Evolutionary conservation across 306 rosid genomes (phyloP), one percentile per base, ranked within the genome.

Genomic region (Carpinus fangiana): DNA sequence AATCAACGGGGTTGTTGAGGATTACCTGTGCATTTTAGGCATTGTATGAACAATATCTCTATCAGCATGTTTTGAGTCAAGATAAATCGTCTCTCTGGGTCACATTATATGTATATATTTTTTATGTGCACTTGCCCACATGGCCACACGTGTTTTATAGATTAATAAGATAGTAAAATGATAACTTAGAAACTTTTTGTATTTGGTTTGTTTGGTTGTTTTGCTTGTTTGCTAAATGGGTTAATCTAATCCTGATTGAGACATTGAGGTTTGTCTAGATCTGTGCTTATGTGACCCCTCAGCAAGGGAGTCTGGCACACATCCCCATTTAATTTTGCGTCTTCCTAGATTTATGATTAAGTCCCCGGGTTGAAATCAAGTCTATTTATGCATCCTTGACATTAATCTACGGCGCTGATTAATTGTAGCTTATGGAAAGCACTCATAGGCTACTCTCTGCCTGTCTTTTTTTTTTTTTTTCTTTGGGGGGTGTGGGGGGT

Each of bases 371-470:
- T 8, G 41, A 61, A 61, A 9, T 41, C 14, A 2, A 9, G 12
- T 48, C 12, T 10, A 17, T 9, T 23, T 59, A 59, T 59, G 13
- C 3, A 59, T 59, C 65, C 65, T 21, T 26, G 8, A 59, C 65
- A 57, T 21, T 57, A 23, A 57, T 21, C 64, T 21, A 59, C 2
- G 34, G 68, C 10, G 4, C 41, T 10, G 34, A 36, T 36, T 36
- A 36, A 36, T 36, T 36, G 41, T 36, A 36, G 43, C 43, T 38
- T 38, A 38, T 5, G 13, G 12, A 21, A 36, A 23, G 26, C 20
- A 41, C 26, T 36, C 72, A 66, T n/a, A 17, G 72, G 72, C 72
- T 34, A 46, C 70, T 64, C 70, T 64, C 47, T 16, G 70, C 70
- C 21, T 64, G 45, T 64, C 12, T 64, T 14, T 64, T n/a, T 62